Conservation (phyloP, 1,284 basidiomycete genomes). For the Mycocalia duriaeana region DNA sequence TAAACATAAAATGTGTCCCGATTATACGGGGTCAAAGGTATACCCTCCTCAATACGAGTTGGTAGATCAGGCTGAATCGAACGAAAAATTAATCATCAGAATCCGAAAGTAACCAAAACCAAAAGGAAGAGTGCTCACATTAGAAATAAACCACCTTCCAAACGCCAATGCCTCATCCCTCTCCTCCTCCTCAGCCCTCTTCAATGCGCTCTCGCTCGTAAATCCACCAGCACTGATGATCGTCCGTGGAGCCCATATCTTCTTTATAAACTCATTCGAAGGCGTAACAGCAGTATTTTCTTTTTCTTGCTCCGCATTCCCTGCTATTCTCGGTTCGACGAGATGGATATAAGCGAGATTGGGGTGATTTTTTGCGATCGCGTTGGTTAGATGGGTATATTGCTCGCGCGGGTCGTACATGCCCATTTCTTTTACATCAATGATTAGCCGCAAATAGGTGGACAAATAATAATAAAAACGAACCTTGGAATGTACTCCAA, state of each 20-base stretch:
- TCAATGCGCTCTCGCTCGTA: slow-evolving; percentile 26
- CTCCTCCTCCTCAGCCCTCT: slow-evolving; percentile 28
- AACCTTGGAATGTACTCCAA: slow-evolving; percentile 38
- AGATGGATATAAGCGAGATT: slow-evolving; percentile 55
- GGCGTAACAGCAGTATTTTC: slow-evolving; percentile 9
- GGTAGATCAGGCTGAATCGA: neutral
- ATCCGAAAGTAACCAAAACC: neutral
- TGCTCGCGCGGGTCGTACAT: slow-evolving; percentile 44
- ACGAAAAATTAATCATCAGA: neutral
- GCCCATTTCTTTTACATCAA: slow-evolving; percentile 33
- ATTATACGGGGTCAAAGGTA: neutral
- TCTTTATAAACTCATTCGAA: slow-evolving; percentile 31
- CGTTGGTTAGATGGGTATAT: slow-evolving; percentile 32
- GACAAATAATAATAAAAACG: neutral
- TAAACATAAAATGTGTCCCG: neutral
- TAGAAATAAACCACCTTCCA: slow-evolving; percentile 45
- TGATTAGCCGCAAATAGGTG: neutral
- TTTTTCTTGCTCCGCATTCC: slow-evolving; percentile 13
- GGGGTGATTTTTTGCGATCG: slow-evolving; percentile 31
- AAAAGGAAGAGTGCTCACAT: slow-evolving; percentile 26
- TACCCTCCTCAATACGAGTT: neutral
- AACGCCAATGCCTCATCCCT: slow-evolving; percentile 37
- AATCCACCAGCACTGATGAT: slow-evolving; percentile 49
- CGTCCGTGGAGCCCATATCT: slow-evolving; percentile 28
- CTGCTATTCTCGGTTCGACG: slow-evolving; percentile 39